phyloP scores from a whole-genome alignment of 2,329 filamentous ascomycete genomes.

The Chalara sp. region DNA sequence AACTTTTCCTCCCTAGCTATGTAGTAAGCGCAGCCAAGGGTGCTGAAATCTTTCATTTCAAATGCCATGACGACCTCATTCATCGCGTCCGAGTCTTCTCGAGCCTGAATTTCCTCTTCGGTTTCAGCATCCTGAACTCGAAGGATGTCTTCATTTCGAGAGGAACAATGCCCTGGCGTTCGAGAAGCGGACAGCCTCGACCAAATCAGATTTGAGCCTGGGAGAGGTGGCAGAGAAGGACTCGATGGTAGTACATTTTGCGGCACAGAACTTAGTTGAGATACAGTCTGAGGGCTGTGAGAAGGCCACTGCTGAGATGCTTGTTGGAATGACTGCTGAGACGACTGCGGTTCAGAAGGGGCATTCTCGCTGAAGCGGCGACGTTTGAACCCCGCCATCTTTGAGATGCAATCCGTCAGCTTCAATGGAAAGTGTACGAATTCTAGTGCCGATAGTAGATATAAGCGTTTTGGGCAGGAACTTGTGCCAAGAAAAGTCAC shows the following conservation, averaged over 20 bases:
- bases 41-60: slow-evolving; percentile 62
- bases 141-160: slow-evolving; percentile 9
- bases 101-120: slow-evolving; percentile 25
- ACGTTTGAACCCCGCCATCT: too few species aligned
- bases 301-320: too few species aligned
- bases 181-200: neutral
- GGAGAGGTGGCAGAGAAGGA: slow-evolving; percentile 10
- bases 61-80: slow-evolving; percentile 76
- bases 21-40: slow-evolving; percentile 81
- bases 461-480: too few species aligned
- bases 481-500: too few species aligned
- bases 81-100: slow-evolving; percentile 41
- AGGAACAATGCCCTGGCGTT: neutral
- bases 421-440: too few species aligned
- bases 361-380: too few species aligned
- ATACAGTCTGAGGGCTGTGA: slow-evolving; percentile 7
- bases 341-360: too few species aligned
- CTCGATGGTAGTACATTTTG: slow-evolving; percentile 12
- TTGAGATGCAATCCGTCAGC: too few species aligned
- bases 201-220: neutral
- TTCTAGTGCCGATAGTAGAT: too few species aligned
- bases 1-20: slow-evolving; percentile 62
- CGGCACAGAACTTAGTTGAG: slow-evolving; percentile 12
- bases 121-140: slow-evolving; percentile 16
- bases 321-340: too few species aligned